Conservation (phyloP, 148 eudicot genomes). For the Fagopyrum tataricum region DNA sequence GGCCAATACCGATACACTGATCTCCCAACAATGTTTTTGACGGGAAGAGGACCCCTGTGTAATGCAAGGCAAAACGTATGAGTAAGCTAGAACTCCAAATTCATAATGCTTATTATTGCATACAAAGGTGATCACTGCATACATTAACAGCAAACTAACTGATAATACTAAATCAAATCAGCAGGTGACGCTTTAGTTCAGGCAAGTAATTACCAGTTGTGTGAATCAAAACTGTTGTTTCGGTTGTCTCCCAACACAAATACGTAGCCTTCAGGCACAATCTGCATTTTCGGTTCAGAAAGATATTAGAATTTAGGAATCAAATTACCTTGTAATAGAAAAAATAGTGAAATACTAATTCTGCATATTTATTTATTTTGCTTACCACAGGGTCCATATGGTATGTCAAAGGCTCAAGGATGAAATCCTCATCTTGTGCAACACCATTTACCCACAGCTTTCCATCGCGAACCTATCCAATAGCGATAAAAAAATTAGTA, state of each 20-base stretch:
- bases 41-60: conserved; percentile 73
- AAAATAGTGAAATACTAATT: background rate
- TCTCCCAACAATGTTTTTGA: conserved; percentile 55
- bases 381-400: conserved; percentile 72
- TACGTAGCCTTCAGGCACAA: conserved; percentile 86
- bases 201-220: conserved; percentile 53
- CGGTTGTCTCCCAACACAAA: conserved; percentile 97
- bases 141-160: background rate
- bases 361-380: background rate
- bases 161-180: background rate
- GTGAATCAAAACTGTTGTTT: conserved; percentile 88
- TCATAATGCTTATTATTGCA: background rate
- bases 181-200: background rate
- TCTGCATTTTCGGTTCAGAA: conserved; percentile 23
- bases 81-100: background rate
- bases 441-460: conserved; percentile 62
- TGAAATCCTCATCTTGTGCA: conserved; percentile 67
- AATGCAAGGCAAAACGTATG: background rate
- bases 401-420: conserved; percentile 78
- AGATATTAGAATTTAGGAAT: background rate
- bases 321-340: background rate
- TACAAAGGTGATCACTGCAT: background rate
- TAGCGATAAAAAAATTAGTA: background rate
- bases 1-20: conserved; percentile 70
- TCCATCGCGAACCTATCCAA: conserved; percentile 57